These are phyloP conservation scores for Lasiodiplodia hormozganensis DNA, from an alignment of 2,329 filamentous ascomycete genomes.

Conservation along the genomic window DNA sequence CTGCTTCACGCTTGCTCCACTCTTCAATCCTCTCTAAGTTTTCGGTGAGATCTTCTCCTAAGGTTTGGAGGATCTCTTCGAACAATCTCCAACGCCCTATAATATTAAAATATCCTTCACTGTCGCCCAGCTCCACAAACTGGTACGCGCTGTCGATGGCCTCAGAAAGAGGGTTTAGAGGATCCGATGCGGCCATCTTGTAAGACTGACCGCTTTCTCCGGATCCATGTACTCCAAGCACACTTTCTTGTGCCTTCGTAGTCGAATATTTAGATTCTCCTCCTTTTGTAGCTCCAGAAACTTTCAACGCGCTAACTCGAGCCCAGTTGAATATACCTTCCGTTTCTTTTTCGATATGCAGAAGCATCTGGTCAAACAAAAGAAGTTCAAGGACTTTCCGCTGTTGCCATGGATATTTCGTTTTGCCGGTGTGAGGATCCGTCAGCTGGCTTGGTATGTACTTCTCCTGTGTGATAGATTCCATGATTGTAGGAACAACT, in stretches of 20 bases:
- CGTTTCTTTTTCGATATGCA: slow-evolving; percentile 17
- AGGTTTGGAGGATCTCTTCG: slow-evolving; percentile 32
- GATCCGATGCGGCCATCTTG: not conserved
- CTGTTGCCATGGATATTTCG: slow-evolving; percentile 35
- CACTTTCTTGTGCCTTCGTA: too few relatives aligned
- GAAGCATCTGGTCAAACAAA: slow-evolving; percentile 35
- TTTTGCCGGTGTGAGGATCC: too few relatives aligned
- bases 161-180: not conserved
- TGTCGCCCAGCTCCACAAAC: not conserved
- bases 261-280: not conserved
- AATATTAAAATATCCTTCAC: slow-evolving; percentile 12
- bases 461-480: too few relatives aligned
- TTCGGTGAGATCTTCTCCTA: slow-evolving; percentile 34
- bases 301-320: not conserved
- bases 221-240: too few relatives aligned
- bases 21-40: slow-evolving; percentile 33
- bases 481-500: too few relatives aligned
- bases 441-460: too few relatives aligned
- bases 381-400: slow-evolving; percentile 41
- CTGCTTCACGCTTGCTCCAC: slow-evolving; percentile 38
- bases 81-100: slow-evolving; percentile 32
- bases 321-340: not conserved
- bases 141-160: slow-evolving; percentile 24
- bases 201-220: too few relatives aligned
- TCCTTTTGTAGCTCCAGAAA: too few relatives aligned